Evolutionary conservation across 1,284 basidiomycete genomes (phyloP).

Genomic region (Neonothopanus nambi): DNA sequence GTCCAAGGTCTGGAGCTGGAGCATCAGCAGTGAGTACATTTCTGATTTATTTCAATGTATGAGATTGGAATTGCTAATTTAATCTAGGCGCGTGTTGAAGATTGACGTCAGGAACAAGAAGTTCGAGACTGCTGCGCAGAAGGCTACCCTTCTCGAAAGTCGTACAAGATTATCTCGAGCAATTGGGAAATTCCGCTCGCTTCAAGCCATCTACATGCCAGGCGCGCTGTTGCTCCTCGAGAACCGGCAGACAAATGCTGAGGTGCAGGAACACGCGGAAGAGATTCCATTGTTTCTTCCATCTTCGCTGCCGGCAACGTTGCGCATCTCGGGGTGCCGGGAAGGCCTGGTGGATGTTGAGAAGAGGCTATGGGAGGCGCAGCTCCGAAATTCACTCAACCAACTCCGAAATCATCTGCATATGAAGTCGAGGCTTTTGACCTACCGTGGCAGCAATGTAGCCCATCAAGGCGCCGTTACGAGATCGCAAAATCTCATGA

Average conservation of each 20-base stretch:
- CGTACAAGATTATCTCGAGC: background rate
- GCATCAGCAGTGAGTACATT: constrained; percentile 22
- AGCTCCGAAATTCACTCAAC: background rate
- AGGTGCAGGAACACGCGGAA: constrained; percentile 5
- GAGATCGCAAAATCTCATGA: background rate
- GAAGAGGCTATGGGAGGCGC: background rate
- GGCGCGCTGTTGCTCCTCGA: background rate
- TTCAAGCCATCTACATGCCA: constrained; percentile 7
- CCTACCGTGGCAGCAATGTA: constrained; percentile 1
- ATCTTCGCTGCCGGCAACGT: background rate
- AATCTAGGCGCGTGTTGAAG: background rate
- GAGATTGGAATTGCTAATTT: too few relatives aligned
- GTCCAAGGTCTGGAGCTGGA: constrained; percentile 17
- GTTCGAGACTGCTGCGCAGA: constrained; percentile 4
- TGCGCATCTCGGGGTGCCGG: background rate
- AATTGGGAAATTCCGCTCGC: constrained; percentile 2
- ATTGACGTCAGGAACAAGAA: background rate
- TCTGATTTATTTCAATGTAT: too few relatives aligned
- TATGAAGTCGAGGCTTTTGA: constrained; percentile 10
- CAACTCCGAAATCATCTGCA: constrained; percentile 3
- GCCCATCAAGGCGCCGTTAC: constrained; percentile 4
- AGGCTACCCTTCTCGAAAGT: background rate
- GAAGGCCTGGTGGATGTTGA: background rate
- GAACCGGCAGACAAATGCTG: too few relatives aligned
- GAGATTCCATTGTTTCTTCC: constrained; percentile 7